Base-by-base conservation (phyloP, 768 basidiomycete genomes). In the Filobasidium wieringae region DNA sequence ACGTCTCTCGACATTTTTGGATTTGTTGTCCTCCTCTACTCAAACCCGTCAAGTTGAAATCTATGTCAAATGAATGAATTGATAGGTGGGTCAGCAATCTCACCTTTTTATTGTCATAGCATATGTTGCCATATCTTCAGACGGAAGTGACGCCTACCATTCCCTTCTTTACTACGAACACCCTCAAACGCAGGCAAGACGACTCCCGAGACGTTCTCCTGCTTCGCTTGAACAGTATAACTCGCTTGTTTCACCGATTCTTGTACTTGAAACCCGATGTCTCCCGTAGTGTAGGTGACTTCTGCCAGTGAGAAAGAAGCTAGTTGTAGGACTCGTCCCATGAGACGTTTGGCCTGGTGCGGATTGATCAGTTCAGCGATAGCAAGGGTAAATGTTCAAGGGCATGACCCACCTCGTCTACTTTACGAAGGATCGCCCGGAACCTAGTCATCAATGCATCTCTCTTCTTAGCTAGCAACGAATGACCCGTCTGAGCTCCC, bases 281-380 rank as follows among this genome's bases (percentile, higher is more conserved):
- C 95, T 27, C 77, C 77, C 8, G 95, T 93, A 32, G 92, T 84
- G 76, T 97, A 99, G 19, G 92, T 93, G 63, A 99, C 95, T 75
- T 97, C 93, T 0, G 95, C 95, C 77, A 97, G 85, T 40, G 92
- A 95, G 79, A 99, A 95, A 39, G 95, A 97, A 26, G 95, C 95
- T 51, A 97, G 80, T 74, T 99, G 95, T 84, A 99, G 95, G 26
- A 97, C 92, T 59, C 88, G 81, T 30, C 95, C 95, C 95, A 97
- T 99, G 77, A 96, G 92, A 59, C 91, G 82, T 75, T 99, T 99
- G 9, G 95, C 93, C 92, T 97, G 58, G 27, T 26, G 29, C 15
- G 12, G 34, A 29, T 39, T 14, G 34, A 15, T 22, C 7, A 24
- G 2, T 17, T 51, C 50, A 51, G 49, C 7, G 19, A 3, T 31